Evolutionary conservation across 2,329 filamentous ascomycete genomes (phyloP), one percentile per base, ranked within the genome.

Genomic region (Pseudopithomyces chartarum): DNA sequence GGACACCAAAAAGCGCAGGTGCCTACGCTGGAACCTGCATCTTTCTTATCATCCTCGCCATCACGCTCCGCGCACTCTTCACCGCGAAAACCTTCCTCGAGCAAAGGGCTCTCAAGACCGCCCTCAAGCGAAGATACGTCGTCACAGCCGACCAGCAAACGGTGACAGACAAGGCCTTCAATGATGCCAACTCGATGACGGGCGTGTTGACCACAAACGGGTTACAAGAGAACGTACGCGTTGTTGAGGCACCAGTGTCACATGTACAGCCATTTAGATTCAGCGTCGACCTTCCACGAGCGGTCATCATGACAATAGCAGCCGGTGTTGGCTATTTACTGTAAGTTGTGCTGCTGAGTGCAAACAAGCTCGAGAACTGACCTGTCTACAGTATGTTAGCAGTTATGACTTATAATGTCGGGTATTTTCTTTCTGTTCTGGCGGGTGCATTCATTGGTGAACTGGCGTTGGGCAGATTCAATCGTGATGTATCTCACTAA

Each of bases 1-100:
- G 93, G 92, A 89, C 90, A 2, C 94, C 94, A 5, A 77, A 72
- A 26, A 87, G 79, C 34, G 79, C 83, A 6, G 91, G 89, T 65
- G 79, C 84, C 57, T 98, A 97, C 76, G 92, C 91, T 1, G 94
- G 87, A 54, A 96, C 92, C 26, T 96, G 94, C 80, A 90, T 97
- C 73, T 97, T 97, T 78, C 83, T 97, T 55, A 87, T 97, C 72
- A 66, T 90, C 43, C 87, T 98, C 50, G 88, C 87, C 58, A 81
- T 88, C 58, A 69, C 89, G 55, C 87, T 89, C 69, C 90, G 93
- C 51, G 78, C 81, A 19, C 81, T 97, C 15, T 79, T 94, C 49
- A 92, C 92, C 2, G 80, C 85, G 66, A 92, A 91, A 73, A 73
- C 79, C 22, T 68, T 80, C 15, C 76, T 85, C 78, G 78, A 86